Percentiles rank a stretch among this genome's conserved stretches.
Conservation (phyloP, 352 stramenopile species). For the Phytophthora europaea region DNA sequence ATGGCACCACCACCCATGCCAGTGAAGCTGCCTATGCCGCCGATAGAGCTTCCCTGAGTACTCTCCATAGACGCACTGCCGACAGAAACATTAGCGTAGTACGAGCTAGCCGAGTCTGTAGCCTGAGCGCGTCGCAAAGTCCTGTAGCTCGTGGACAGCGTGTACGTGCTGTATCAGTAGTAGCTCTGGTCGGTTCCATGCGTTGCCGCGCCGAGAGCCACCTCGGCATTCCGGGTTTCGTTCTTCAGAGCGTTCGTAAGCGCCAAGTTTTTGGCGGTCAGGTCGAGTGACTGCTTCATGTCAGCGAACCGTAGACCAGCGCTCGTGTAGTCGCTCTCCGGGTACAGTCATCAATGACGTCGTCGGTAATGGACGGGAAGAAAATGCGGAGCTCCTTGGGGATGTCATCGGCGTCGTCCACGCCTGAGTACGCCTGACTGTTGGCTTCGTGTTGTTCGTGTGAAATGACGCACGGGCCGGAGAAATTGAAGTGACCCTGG, state of each 20-base stretch:
- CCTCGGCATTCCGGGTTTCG: slow-evolving; percentile 32
- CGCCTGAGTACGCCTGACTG: slow-evolving; percentile 16
- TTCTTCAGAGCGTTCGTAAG: slow-evolving; percentile 31
- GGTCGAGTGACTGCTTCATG: slow-evolving; percentile 37
- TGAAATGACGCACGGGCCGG: slow-evolving; percentile 13
- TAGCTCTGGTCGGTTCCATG: slow-evolving; percentile 38
- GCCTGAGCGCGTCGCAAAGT: slow-evolving; percentile 15
- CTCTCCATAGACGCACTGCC: background rate
- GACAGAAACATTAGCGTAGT: slow-evolving; percentile 22
- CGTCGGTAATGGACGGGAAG: slow-evolving; percentile 28
- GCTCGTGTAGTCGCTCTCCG: slow-evolving; percentile 26
- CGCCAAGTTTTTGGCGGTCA: slow-evolving; percentile 36
- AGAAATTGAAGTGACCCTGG: slow-evolving; percentile 32
- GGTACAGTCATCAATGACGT: slow-evolving; percentile 26
- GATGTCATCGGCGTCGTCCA: slow-evolving; percentile 16
- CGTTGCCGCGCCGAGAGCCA: slow-evolving; percentile 12
- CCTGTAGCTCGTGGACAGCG: slow-evolving; percentile 23
- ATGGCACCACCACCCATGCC: slow-evolving; percentile 11
- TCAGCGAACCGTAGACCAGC: slow-evolving; percentile 29
- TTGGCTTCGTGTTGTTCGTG: slow-evolving; percentile 24
- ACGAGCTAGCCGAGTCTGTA: slow-evolving; percentile 24
- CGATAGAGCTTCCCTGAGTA: slow-evolving; percentile 1
- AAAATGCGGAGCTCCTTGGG: slow-evolving; percentile 19
- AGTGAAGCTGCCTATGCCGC: slow-evolving; percentile 10
- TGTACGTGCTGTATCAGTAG: slow-evolving; percentile 45